Base-by-base conservation (phyloP, 202 grass and related monocot genomes). In the Elaeis oleifera region DNA sequence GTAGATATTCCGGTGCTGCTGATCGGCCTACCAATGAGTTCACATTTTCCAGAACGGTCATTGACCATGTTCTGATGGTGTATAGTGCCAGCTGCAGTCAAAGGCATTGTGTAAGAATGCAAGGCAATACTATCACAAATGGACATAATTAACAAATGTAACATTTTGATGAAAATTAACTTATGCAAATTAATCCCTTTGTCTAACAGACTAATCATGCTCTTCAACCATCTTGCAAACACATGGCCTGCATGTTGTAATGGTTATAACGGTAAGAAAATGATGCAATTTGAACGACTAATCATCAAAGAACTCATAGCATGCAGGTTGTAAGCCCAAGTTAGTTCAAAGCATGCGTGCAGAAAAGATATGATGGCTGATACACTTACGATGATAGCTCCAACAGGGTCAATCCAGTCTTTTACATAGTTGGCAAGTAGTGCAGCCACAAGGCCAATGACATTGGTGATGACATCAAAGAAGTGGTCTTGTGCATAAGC, bases 401-500 rank as follows among this genome's bases (percentile, higher is more conserved):
- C 92, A 48, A 86, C 77, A 17, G 92, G 92, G 51, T 97, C 92
- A 2, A 97, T 97, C 92, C 92, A 97, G 19, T 69, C 82, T 69
- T 73, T 58, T 5, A 89, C 72, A 70, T 97, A 92, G 63, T 84
- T 84, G 7, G 94, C 94, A 3, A 97, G 94, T 16, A 97, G 62
- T 55, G 82, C 94, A 51, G 94, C 94, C 9, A 92, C 82, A 55
- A 97, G 78, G 49, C 94, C 94, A 70, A 97, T 97, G 16, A 97
- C 5, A 75, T 97, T 97, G 28, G 94, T 97, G 17, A 97, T 89
- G 16, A 92, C 94, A 78, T 97, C 88, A 2, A 97, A 97, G 59
- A 97, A 89, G 66, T 97, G 94, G 69, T 97, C 94, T 59, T 97
- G 84, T 16, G 88, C 94, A 78, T 92, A 97, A 50, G 94, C 94